Conservation (phyloP, 345 rosid species). For the Pistacia atlantica region DNA sequence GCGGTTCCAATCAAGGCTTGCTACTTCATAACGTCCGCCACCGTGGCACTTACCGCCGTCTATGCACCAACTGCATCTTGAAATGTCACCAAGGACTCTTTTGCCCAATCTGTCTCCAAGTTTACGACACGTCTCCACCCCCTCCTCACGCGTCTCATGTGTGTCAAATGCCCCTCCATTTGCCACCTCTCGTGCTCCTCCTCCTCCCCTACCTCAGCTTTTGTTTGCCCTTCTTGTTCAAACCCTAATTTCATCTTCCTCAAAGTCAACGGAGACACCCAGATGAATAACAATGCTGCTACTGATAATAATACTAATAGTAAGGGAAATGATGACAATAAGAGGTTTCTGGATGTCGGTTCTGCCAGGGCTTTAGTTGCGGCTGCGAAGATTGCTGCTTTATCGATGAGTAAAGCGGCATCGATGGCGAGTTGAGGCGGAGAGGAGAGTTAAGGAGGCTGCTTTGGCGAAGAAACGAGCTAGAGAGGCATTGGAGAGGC, state of each 20-base stretch:
- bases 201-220: slow-evolving; percentile 16
- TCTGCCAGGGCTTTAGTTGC: slow-evolving; percentile 42
- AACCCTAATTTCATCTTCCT: slow-evolving; percentile 31
- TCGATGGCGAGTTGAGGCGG: slow-evolving; percentile 34
- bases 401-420: slow-evolving; percentile 36
- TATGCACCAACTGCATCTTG: slow-evolving; percentile 38
- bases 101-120: slow-evolving; percentile 40
- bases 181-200: slow-evolving; percentile 33
- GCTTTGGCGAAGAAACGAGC: slow-evolving; percentile 41
- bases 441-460: slow-evolving; percentile 36
- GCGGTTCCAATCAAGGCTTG: slow-evolving; percentile 16
- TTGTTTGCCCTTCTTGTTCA: slow-evolving; percentile 36
- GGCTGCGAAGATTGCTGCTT: slow-evolving; percentile 34
- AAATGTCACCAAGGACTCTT: slow-evolving; percentile 30
- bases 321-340: neutral
- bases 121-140: slow-evolving; percentile 22
- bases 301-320: neutral
- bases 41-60: slow-evolving; percentile 31
- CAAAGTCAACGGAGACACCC: neutral
- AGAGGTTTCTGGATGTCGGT: slow-evolving; percentile 5
- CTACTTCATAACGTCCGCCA: slow-evolving; percentile 39
- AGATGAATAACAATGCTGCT: no score
- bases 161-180: slow-evolving; percentile 37
- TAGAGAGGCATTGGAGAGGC: slow-evolving; percentile 36
- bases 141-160: slow-evolving; percentile 24